A percentile compares a stretch with the other conserved stretches of the same genome.
phyloP scores from a whole-genome alignment of 805 yeast genomes.

The Kazachstania bromeliacearum region DNA sequence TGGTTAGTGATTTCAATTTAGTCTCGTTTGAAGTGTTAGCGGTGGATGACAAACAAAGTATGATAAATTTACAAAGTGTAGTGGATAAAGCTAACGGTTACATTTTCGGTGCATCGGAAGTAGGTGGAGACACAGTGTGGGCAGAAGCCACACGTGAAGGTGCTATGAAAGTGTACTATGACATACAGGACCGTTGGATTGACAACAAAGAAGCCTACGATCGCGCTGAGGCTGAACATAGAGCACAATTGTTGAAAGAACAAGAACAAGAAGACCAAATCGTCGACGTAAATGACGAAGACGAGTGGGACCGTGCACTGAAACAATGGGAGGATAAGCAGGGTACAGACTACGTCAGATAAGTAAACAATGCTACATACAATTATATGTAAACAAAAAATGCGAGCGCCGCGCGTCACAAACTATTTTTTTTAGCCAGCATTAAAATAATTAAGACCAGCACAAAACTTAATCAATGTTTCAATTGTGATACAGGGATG shows the following conservation, averaged over 20 bases:
- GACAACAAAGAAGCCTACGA: conserved; percentile 77
- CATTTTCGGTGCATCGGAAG: conserved; percentile 82
- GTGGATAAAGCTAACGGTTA: conserved; percentile 93
- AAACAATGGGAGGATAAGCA: conserved; percentile 47
- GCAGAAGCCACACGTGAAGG: conserved; percentile 88
- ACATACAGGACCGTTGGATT: conserved; percentile 93
- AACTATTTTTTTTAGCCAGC: no score
- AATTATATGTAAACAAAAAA: no score
- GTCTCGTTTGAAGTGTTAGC: conserved; percentile 84
- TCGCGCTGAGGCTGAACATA: conserved; percentile 43
- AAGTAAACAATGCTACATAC: no score
- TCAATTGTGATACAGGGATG: no score
- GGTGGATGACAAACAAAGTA: conserved; percentile 83
- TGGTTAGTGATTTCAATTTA: conserved; percentile 78
- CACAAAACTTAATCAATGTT: no score
- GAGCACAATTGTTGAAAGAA: conserved; percentile 34
- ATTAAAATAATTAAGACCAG: no score
- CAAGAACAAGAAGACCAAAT: conserved; percentile 34
- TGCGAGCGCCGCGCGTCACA: no score
- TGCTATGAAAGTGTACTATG: conserved; percentile 44
- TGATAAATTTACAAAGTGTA: conserved; percentile 69
- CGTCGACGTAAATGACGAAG: conserved; percentile 52
- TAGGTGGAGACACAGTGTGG: conserved; percentile 97
- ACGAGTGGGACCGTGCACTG: conserved; percentile 61
- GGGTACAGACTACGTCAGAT: conserved; percentile 23